Evolutionary conservation across 1,139 yeast species (phyloP).

Genomic region (Hyphopichia fennica): DNA sequence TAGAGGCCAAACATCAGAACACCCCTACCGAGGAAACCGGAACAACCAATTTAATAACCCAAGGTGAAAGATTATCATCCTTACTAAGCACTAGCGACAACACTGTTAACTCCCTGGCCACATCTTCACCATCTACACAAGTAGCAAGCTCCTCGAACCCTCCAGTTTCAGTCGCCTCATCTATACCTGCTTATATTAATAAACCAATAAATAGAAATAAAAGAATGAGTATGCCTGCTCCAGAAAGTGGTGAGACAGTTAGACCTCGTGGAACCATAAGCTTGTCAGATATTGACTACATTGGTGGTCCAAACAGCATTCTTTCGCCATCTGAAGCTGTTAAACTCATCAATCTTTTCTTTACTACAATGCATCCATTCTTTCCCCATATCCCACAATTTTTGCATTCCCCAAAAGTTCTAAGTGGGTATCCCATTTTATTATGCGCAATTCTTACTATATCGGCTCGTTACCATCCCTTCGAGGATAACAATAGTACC

Average conservation of each 20-base stretch:
- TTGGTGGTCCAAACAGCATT: slow-evolving; percentile 57
- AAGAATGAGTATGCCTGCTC: slow-evolving; percentile 30
- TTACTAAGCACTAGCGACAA: neutral
- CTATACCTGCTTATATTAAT: slow-evolving; percentile 14
- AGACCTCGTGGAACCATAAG: slow-evolving; percentile 55
- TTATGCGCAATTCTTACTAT: slow-evolving; percentile 80
- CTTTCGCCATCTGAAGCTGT: slow-evolving; percentile 69
- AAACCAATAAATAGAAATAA: slow-evolving; percentile 11
- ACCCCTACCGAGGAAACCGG: neutral
- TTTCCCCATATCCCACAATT: slow-evolving; percentile 84
- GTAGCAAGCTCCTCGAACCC: neutral
- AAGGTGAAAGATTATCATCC: neutral
- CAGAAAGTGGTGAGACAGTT: slow-evolving; percentile 46
- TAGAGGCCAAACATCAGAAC: slow-evolving; percentile 23
- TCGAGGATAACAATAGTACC: slow-evolving; percentile 35
- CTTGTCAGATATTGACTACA: slow-evolving; percentile 63
- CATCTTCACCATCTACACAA: neutral
- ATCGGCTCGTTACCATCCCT: slow-evolving; percentile 69
- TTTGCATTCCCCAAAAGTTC: slow-evolving; percentile 61
- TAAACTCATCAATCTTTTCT: slow-evolving; percentile 62
- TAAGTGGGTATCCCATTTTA: slow-evolving; percentile 78
- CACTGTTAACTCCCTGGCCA: neutral
- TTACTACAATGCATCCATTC: slow-evolving; percentile 81
- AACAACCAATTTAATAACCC: neutral
- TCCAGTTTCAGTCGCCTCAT: slow-evolving; percentile 4